These are phyloP conservation scores for Trichocomaceae sp. DNA, from an alignment of 2,329 filamentous ascomycete genomes.

Conservation along the genomic window DNA sequence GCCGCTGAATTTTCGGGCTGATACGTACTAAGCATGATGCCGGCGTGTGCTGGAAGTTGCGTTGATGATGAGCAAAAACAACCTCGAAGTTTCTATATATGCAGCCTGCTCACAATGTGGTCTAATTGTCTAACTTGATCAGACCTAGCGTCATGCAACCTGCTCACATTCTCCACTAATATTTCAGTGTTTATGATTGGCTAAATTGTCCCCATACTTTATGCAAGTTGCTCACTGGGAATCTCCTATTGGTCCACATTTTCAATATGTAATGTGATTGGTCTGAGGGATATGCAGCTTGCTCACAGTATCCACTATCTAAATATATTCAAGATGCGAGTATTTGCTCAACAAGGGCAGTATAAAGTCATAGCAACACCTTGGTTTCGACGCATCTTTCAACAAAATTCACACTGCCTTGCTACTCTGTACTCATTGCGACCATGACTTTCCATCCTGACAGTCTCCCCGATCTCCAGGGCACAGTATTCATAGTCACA, in stretches of 20 bases:
- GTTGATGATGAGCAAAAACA: not conserved
- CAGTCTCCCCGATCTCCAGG: constrained; percentile 38
- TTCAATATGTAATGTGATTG: constrained; percentile 7
- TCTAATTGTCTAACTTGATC: too few relatives aligned
- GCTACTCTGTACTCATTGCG: constrained; percentile 3
- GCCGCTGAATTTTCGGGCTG: constrained; percentile 12
- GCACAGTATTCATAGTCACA: constrained; percentile 42
- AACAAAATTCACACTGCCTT: not conserved
- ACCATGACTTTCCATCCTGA: constrained; percentile 37
- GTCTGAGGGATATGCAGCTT: constrained; percentile 17
- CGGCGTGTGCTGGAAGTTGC: not conserved
- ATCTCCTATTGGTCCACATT: not conserved
- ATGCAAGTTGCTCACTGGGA: not conserved
- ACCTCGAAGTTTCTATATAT: not conserved
- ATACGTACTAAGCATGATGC: constrained; percentile 3
- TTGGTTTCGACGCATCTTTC: not conserved
- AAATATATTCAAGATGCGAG: not conserved
- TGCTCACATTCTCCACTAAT: constrained; percentile 5
- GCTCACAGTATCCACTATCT: constrained; percentile 17
- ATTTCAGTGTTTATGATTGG: not conserved
- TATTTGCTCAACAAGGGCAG: not conserved
- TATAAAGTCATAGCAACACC: not conserved
- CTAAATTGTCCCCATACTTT: not conserved
- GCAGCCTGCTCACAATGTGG: not conserved
- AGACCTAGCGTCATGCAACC: constrained; percentile 8